These are phyloP conservation scores for Scalesia atractyloides DNA, from an alignment of 129 eudicot species.

Conservation along the genomic window DNA sequence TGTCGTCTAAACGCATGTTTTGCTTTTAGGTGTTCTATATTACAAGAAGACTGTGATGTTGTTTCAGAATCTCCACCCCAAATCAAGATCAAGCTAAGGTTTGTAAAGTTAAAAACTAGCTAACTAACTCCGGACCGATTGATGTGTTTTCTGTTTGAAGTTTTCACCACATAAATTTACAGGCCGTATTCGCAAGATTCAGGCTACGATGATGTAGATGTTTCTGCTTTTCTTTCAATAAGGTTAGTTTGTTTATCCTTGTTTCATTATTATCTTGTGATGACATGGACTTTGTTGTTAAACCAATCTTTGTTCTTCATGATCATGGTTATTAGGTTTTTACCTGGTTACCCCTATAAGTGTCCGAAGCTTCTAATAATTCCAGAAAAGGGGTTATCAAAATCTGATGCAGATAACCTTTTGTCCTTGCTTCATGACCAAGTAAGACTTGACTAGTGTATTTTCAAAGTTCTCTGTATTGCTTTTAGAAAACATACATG, in stretches of 20 bases:
- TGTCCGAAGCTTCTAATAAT: conserved; percentile 79
- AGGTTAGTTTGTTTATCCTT: conserved; percentile 46
- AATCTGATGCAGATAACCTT: conserved; percentile 76
- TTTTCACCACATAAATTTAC: conserved; percentile 25
- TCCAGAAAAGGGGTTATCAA: conserved; percentile 79
- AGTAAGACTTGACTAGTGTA: conserved; percentile 42
- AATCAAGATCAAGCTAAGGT: conserved; percentile 81
- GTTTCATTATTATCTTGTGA: conserved; percentile 16
- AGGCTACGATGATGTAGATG: conserved; percentile 77
- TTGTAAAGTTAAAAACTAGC: conserved; percentile 20
- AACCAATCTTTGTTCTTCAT: conserved; percentile 23
- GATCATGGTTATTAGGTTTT: conserved; percentile 49
- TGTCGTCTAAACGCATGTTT: conserved; percentile 14
- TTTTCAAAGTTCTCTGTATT: neutral
- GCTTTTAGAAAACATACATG: conserved; percentile 3
- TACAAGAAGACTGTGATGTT: conserved; percentile 86
- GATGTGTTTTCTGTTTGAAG: conserved; percentile 28
- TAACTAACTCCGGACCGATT: neutral
- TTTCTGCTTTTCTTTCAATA: conserved; percentile 80
- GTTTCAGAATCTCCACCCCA: conserved; percentile 80
- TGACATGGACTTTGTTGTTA: neutral
- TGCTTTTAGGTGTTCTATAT: conserved; percentile 78
- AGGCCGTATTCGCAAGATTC: conserved; percentile 96
- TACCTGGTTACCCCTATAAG: conserved; percentile 93
- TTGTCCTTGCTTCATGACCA: conserved; percentile 80